Evolutionary conservation across 176 grass and related monocot genomes (phyloP).

Genomic region (Eragrostis nindensis): DNA sequence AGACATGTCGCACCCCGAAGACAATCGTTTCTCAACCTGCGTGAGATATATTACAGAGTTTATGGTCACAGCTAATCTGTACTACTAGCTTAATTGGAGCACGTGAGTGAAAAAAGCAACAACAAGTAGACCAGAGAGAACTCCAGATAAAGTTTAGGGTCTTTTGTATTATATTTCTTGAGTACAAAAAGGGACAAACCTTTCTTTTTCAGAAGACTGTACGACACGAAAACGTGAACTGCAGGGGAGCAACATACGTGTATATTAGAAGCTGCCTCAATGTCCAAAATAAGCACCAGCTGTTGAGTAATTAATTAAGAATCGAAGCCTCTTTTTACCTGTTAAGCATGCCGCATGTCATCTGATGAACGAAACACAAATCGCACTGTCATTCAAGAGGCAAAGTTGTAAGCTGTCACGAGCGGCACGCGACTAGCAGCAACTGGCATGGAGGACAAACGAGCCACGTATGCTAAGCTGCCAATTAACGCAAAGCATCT

Average conservation of each 20-base stretch:
- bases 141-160: neutral
- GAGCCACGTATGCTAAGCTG: neutral
- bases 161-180: neutral
- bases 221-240: slow-evolving; percentile 38
- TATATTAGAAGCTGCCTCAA: too few relatives aligned
- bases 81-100: neutral
- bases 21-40: neutral
- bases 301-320: neutral
- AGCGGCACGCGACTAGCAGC: neutral
- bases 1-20: neutral
- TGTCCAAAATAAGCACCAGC: too few relatives aligned
- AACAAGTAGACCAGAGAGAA: neutral
- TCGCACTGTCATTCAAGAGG: neutral
- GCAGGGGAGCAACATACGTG: neutral
- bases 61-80: slow-evolving; percentile 11
- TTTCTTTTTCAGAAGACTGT: slow-evolving; percentile 24
- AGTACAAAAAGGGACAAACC: neutral
- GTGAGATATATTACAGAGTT: neutral
- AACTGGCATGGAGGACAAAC: neutral
- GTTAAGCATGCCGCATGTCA: neutral
- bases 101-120: slow-evolving; percentile 16
- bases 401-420: neutral
- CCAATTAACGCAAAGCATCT: neutral
- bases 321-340: neutral
- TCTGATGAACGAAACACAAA: neutral